These are phyloP conservation scores for Populus davidiana DNA, from an alignment of 345 rosid species.

Conservation along the genomic window DNA sequence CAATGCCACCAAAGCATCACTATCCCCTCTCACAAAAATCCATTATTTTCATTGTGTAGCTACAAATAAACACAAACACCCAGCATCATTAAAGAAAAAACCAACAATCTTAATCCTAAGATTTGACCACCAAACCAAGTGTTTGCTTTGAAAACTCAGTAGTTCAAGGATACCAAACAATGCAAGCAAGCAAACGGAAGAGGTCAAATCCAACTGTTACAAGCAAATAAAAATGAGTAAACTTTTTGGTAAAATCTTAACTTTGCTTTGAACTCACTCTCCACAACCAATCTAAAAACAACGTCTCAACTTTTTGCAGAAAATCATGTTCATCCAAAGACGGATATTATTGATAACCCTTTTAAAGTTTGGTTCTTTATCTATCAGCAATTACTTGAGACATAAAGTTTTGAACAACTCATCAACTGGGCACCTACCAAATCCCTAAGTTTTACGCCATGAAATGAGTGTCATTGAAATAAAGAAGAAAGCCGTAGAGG, in stretches of 20 bases:
- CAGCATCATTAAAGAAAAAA: not conserved
- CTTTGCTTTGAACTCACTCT: constrained; percentile 3
- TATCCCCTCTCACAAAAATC: not conserved
- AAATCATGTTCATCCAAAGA: not conserved
- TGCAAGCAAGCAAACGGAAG: not conserved
- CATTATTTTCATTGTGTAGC: not conserved
- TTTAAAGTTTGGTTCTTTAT: not conserved
- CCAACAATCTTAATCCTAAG: not conserved
- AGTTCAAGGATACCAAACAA: not conserved
- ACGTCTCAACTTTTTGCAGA: not conserved
- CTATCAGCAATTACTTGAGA: not conserved
- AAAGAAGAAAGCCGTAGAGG: not conserved
- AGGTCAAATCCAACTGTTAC: not conserved
- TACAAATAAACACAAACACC: constrained; percentile 11
- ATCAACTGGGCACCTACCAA: constrained; percentile 32
- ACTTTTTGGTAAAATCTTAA: not conserved
- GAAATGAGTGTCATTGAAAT: not conserved
- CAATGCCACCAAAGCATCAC: constrained; percentile 17
- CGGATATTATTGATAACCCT: not conserved
- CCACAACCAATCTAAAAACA: not conserved
- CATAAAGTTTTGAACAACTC: not conserved
- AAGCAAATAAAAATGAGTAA: not conserved
- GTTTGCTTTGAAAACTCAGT: not conserved
- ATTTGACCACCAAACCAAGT: not conserved
- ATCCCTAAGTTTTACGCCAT: constrained; percentile 51